A percentile compares a stretch with the other conserved stretches of the same genome.
These are phyloP conservation scores for Phytophthora podocarpi DNA, from an alignment of 352 stramenopile genomes.

Conservation along the genomic window DNA sequence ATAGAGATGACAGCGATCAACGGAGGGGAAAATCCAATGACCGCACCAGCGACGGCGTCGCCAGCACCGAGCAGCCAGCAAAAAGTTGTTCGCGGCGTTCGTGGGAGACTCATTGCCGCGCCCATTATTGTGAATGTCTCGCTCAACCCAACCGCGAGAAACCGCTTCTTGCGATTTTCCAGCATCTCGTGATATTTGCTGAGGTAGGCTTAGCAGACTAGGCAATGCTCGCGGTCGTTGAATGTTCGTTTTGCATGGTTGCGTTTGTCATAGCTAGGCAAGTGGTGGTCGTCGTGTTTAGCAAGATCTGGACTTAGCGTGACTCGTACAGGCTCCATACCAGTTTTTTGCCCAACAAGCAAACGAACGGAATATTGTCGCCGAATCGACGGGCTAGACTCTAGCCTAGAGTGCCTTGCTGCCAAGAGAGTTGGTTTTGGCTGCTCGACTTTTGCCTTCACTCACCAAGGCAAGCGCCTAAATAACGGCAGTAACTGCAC, in stretches of 20 bases:
- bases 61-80: slow-evolving; percentile 5
- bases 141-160: too few species aligned
- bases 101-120: neutral
- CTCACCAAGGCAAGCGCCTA: neutral
- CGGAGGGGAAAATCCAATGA: slow-evolving; percentile 17
- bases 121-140: too few species aligned
- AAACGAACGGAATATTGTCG: slow-evolving; percentile 3
- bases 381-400: slow-evolving; percentile 3
- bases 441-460: neutral
- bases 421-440: neutral
- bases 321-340: slow-evolving; percentile 10
- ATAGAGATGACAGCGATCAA: slow-evolving; percentile 13
- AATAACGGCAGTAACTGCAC: neutral
- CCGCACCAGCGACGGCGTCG: neutral
- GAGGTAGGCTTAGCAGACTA: too few species aligned
- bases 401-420: slow-evolving; percentile 2
- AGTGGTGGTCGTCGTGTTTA: neutral
- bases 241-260: too few species aligned
- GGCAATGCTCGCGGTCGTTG: too few species aligned
- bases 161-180: slow-evolving; percentile 7
- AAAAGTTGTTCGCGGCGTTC: neutral
- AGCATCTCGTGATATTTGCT: slow-evolving; percentile 12
- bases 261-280: neutral
- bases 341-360: neutral
- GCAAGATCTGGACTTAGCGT: neutral